A percentile compares a stretch with the other conserved stretches of the same genome.
These are phyloP conservation scores for Aureobasidium lini DNA, from an alignment of 2,329 filamentous ascomycete genomes.

Conservation along the genomic window DNA sequence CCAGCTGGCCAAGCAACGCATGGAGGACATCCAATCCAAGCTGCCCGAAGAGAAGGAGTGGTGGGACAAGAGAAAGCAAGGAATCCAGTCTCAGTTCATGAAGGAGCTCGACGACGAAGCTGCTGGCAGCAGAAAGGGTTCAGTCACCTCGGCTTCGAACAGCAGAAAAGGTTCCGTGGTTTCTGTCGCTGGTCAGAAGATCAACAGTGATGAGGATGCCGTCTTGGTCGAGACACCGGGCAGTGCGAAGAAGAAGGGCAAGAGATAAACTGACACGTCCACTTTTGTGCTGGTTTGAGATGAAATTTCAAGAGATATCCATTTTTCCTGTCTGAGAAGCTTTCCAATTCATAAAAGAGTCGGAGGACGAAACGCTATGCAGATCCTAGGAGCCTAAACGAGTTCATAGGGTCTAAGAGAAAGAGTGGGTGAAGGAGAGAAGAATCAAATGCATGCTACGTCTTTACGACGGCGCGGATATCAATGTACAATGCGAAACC, in stretches of 20 bases:
- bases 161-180: constrained; percentile 17
- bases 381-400: not conserved
- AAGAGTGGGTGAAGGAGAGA: constrained; percentile 53
- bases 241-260: constrained; percentile 51
- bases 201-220: constrained; percentile 60
- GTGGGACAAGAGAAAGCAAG: constrained; percentile 79
- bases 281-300: not conserved
- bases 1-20: constrained; percentile 62
- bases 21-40: constrained; percentile 68
- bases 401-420: not conserved
- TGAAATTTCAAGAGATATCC: not conserved
- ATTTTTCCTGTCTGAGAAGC: not conserved
- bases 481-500: constrained; percentile 10
- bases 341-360: not conserved
- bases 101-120: constrained; percentile 67
- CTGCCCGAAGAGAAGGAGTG: constrained; percentile 70
- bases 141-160: constrained; percentile 22
- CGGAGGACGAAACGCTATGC: not conserved
- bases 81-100: constrained; percentile 70
- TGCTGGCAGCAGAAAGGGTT: constrained; percentile 16
- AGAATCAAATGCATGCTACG: constrained; percentile 18
- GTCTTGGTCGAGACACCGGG: constrained; percentile 64
- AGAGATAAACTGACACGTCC: constrained; percentile 30
- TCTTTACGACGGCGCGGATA: constrained; percentile 5
- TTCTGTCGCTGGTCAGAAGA: constrained; percentile 23